Evolutionary conservation across 768 basidiomycete genomes (phyloP), one percentile per base, ranked within the genome.

Genomic region (Vishniacozyma victoriae): DNA sequence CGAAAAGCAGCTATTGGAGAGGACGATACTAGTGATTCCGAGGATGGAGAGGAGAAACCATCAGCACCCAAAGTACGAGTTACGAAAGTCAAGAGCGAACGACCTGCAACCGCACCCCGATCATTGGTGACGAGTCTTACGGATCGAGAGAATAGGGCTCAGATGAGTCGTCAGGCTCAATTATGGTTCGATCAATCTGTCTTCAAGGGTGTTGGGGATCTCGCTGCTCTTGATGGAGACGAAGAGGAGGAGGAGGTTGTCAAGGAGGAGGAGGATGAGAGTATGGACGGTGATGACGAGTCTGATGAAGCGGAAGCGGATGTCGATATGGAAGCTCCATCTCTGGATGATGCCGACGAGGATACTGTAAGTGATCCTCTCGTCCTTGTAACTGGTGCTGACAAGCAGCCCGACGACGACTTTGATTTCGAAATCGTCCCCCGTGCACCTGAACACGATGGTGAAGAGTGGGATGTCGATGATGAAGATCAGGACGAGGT

Each of bases 171-270:
- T 19, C 70, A 82, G 37, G 80, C 90, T 2, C 79, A 84, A 59
- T 69, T 96, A n/a, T 99, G 95, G 95, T 99, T 96, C 74, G 84
- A 86, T 56, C 93, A 95, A 72, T 85, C 86, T 42, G 72, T 95
- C 36, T 99, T 99, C 76, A 78, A 81, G 41, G 84, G 79, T 19
- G 66, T 78, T 2, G 70, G 80, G 5, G 80, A 78, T 24, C 55
- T 76, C 20, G 71, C 69, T 9, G 69, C 53, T 22, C 50, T 74
- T 45, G 72, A 75, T 35, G 78, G 68, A 4, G 64, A 76, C 26
- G 69, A 69, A 9, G 75, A 76, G 35, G 74, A 74, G 16, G 75
- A 73, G 5, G 73, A 73, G 3, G 75, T 72, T 3, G 72, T 73
- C 15, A 71, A 71, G 15, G 74, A 72, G n/a, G 60, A 69, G 16